Evolutionary conservation across 2,329 filamentous ascomycete species (phyloP).

Genomic region (Trichoderma guizhouense): DNA sequence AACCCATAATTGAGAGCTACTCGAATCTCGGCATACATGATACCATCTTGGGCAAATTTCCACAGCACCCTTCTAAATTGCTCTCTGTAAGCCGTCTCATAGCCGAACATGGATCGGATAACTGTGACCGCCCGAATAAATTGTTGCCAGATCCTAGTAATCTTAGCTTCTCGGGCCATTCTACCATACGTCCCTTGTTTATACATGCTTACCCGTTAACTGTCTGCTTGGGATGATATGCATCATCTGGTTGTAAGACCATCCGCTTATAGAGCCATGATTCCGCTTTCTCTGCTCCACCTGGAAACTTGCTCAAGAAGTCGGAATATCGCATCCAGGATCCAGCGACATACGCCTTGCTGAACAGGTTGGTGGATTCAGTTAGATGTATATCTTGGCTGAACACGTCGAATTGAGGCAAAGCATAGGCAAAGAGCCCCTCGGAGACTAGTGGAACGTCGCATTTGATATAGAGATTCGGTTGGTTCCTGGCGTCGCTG

Average conservation of each 20-base stretch:
- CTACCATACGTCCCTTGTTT: background rate
- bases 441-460: conserved; percentile 77
- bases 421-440: conserved; percentile 66
- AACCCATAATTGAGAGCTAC: conserved; percentile 5
- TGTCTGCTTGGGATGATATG: conserved; percentile 5
- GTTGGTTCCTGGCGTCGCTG: background rate
- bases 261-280: background rate
- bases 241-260: conserved; percentile 5
- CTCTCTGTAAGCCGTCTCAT: conserved; percentile 2
- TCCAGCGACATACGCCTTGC: background rate
- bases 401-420: conserved; percentile 62
- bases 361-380: conserved; percentile 48
- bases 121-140: conserved; percentile 4
- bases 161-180: background rate
- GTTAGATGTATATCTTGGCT: conserved; percentile 48
- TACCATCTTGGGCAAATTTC: conserved; percentile 7
- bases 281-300: background rate
- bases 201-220: background rate
- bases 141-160: background rate
- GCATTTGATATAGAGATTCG: conserved; percentile 55
- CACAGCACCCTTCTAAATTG: background rate
- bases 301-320: background rate
- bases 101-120: background rate
- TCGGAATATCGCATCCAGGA: conserved; percentile 5
- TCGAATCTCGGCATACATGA: conserved; percentile 11